phyloP scores from a whole-genome alignment of 352 stramenopile species.

The Pythium coloratum region DNA sequence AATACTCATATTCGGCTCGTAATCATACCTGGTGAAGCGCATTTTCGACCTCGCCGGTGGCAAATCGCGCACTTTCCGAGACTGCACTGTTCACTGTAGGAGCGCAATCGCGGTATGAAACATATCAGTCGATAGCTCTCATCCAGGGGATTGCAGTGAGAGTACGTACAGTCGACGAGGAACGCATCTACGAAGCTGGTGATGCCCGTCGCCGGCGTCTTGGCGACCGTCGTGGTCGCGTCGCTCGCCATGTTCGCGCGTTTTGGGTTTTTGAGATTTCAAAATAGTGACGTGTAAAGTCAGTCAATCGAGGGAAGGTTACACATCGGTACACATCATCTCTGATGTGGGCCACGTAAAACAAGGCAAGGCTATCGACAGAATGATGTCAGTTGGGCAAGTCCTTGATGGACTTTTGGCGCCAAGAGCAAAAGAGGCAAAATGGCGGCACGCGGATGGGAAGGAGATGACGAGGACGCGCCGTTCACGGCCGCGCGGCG shows the following conservation, averaged over 20 bases:
- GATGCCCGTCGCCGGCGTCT: slow-evolving; percentile 10
- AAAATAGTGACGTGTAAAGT: slow-evolving; percentile 22
- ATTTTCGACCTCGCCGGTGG: slow-evolving; percentile 69
- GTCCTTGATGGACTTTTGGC: slow-evolving; percentile 22
- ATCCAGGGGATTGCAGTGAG: background rate
- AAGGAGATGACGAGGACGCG: slow-evolving; percentile 49
- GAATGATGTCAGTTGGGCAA: slow-evolving; percentile 10
- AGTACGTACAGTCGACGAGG: slow-evolving; percentile 52
- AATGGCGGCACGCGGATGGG: slow-evolving; percentile 58
- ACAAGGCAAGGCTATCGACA: background rate
- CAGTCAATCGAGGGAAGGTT: background rate
- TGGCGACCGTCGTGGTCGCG: background rate
- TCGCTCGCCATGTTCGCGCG: slow-evolving; percentile 1
- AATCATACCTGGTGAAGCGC: slow-evolving; percentile 54
- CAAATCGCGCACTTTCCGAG: slow-evolving; percentile 47
- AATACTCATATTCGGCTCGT: background rate
- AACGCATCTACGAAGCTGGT: slow-evolving; percentile 50
- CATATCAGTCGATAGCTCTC: slow-evolving; percentile 8
- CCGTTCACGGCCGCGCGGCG: slow-evolving; percentile 28
- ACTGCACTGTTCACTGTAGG: slow-evolving; percentile 45
- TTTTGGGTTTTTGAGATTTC: slow-evolving; percentile 22
- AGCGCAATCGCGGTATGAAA: background rate
- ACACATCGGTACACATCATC: slow-evolving; percentile 4
- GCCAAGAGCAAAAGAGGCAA: slow-evolving; percentile 21
- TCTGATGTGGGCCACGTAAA: slow-evolving; percentile 19